Evolutionary conservation across 495 filamentous ascomycete genomes (phyloP).

Genomic region (Choiromyces venosus): DNA sequence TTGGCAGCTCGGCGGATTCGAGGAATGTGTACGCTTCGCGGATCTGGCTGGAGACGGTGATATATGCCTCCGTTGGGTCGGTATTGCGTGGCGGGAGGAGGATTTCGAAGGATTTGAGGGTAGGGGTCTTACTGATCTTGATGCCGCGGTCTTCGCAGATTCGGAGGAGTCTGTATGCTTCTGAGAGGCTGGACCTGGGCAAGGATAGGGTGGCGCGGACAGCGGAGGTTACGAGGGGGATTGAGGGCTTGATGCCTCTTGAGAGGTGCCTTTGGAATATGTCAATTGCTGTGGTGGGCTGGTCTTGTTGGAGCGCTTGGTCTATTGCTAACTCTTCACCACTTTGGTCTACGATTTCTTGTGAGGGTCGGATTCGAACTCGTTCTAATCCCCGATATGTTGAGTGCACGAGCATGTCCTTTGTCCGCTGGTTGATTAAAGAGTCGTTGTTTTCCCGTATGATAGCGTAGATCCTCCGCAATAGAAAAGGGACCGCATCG

Average conservation of each 20-base stretch:
- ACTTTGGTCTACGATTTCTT: neutral
- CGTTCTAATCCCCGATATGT: neutral
- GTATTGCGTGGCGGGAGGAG: slow-evolving; percentile 12
- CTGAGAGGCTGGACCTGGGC: slow-evolving; percentile 14
- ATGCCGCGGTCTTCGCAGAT: slow-evolving; percentile 21
- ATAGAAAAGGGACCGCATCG: slow-evolving; percentile 9
- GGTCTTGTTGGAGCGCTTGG: neutral
- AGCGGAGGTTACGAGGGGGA: slow-evolving; percentile 7
- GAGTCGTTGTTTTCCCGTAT: neutral
- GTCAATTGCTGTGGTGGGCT: slow-evolving; percentile 26
- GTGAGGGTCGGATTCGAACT: neutral
- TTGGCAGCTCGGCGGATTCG: slow-evolving; percentile 15
- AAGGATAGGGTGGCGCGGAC: slow-evolving; percentile 21
- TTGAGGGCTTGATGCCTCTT: slow-evolving; percentile 18
- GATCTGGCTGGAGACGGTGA: slow-evolving; percentile 10
- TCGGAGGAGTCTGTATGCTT: slow-evolving; percentile 23
- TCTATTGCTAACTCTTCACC: slow-evolving; percentile 24
- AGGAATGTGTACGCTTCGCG: slow-evolving; percentile 30
- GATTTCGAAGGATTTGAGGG: slow-evolving; percentile 2
- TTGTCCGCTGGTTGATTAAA: slow-evolving; percentile 1
- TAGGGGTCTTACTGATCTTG: slow-evolving; percentile 12
- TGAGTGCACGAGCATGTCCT: slow-evolving; percentile 8
- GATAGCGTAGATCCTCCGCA: slow-evolving; percentile 9
- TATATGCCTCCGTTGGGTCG: neutral
- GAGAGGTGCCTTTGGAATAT: slow-evolving; percentile 27